A percentile compares a stretch with the other conserved stretches of the same genome.
These are phyloP conservation scores for Platanthera zijinensis DNA, from an alignment of 106 monocot species.

Conservation along the genomic window DNA sequence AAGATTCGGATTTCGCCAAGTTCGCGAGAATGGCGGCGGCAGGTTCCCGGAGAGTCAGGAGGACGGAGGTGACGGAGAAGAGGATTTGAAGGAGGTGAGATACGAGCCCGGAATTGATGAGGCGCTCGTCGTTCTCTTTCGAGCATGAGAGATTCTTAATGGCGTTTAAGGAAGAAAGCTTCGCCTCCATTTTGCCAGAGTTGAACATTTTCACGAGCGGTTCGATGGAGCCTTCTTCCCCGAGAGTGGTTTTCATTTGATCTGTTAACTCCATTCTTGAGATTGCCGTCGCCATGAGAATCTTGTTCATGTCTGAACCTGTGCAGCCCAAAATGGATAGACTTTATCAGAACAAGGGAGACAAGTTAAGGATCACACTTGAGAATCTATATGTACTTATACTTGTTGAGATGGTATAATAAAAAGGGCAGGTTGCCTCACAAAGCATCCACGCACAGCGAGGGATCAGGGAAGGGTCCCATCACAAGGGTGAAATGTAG, in stretches of 20 bases:
- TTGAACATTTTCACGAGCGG: slow-evolving; percentile 64
- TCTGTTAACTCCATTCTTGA: slow-evolving; percentile 71
- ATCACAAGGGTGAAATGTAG: too few species aligned
- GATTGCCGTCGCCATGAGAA: slow-evolving; percentile 81
- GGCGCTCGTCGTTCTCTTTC: slow-evolving; percentile 29
- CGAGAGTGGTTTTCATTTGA: slow-evolving; percentile 55
- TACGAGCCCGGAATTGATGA: slow-evolving; percentile 52
- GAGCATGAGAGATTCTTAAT: slow-evolving; percentile 54
- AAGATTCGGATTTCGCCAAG: slow-evolving; percentile 44
- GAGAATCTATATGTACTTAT: too few species aligned
- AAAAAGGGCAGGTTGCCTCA: too few species aligned
- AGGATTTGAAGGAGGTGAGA: slow-evolving; percentile 60
- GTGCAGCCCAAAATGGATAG: background rate
- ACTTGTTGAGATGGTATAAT: too few species aligned
- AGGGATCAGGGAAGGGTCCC: too few species aligned
- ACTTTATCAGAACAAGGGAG: too few species aligned
- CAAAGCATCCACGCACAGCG: too few species aligned
- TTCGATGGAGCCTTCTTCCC: slow-evolving; percentile 55
- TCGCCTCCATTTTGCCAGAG: slow-evolving; percentile 74
- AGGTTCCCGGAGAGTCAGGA: slow-evolving; percentile 68
- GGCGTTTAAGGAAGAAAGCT: slow-evolving; percentile 55
- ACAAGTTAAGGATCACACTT: too few species aligned
- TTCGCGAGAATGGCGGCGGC: slow-evolving; percentile 65
- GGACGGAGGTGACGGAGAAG: slow-evolving; percentile 84
- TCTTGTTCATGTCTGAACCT: slow-evolving; percentile 94